These are phyloP conservation scores for Colletotrichum tamarilloi DNA, from an alignment of 2,329 filamentous ascomycete genomes.

Conservation along the genomic window DNA sequence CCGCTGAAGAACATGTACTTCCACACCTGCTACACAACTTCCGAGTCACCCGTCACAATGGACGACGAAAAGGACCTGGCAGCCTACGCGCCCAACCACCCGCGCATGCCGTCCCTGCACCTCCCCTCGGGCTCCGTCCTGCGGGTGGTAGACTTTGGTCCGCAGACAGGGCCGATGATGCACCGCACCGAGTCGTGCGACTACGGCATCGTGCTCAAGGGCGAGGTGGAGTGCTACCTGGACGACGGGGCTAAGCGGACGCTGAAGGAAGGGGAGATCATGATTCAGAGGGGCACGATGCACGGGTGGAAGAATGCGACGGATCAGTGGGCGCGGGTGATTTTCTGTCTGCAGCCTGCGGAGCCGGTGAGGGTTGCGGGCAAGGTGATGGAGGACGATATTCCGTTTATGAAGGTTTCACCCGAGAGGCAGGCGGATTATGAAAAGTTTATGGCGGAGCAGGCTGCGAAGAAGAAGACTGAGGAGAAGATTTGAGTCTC, in stretches of 20 bases:
- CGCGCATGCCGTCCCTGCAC: conserved; percentile 32
- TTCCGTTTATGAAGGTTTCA: conserved; percentile 29
- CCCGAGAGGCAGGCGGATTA: conserved; percentile 30
- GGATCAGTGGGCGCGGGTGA: conserved; percentile 31
- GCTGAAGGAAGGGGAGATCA: conserved; percentile 55
- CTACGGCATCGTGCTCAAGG: conserved; percentile 59
- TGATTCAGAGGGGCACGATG: conserved; percentile 57
- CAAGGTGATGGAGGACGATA: conserved; percentile 28
- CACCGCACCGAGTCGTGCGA: conserved; percentile 59
- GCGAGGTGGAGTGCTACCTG: conserved; percentile 55
- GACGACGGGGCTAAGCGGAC: conserved; percentile 53
- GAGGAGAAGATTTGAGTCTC: neutral
- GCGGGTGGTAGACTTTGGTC: conserved; percentile 35
- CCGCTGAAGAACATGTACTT: conserved; percentile 31
- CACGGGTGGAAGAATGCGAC: conserved; percentile 45
- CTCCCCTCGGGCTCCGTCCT: conserved; percentile 33
- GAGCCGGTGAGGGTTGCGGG: conserved; percentile 43
- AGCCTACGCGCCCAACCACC: conserved; percentile 31
- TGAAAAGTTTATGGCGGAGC: conserved; percentile 28
- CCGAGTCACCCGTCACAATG: conserved; percentile 34
- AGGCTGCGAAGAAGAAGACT: conserved; percentile 17
- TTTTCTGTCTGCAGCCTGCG: conserved; percentile 47
- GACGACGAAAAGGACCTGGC: conserved; percentile 28
- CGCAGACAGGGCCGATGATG: conserved; percentile 42
- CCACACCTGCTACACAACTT: conserved; percentile 39